Percentiles rank a stretch among this genome's conserved stretches.
Evolutionary conservation across 2,329 filamentous ascomycete genomes (phyloP).

Genomic region (Trichophyton simii): DNA sequence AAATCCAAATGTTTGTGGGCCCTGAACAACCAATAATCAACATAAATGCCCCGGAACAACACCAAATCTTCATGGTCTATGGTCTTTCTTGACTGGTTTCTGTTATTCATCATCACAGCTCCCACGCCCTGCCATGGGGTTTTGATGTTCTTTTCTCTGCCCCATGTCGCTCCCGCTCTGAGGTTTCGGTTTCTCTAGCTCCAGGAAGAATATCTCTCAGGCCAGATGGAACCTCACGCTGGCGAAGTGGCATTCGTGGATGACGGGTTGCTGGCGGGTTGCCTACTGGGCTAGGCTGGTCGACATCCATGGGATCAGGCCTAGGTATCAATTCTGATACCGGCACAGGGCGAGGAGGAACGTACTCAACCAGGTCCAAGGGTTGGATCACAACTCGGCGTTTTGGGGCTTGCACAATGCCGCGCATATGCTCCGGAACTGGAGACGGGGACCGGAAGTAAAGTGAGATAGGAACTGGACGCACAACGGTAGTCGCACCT

Average conservation of each 20-base stretch:
- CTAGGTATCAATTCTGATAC: background rate
- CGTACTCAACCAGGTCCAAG: background rate
- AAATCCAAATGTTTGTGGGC: too few relatives aligned
- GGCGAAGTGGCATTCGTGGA: background rate
- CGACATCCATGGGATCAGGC: background rate
- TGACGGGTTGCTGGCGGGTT: background rate
- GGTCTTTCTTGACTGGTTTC: too few relatives aligned
- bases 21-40: too few relatives aligned
- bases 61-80: too few relatives aligned
- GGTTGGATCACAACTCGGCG: background rate
- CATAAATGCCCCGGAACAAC: too few relatives aligned
- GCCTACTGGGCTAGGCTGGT: background rate
- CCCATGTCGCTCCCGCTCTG: background rate
- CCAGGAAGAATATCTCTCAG: background rate
- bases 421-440: background rate
- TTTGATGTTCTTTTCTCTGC: background rate
- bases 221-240: background rate
- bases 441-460: too few relatives aligned
- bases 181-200: background rate
- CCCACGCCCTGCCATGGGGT: constrained; percentile 7
- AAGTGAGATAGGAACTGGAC: background rate
- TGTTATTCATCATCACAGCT: constrained; percentile 1
- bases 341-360: background rate
- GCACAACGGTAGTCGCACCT: background rate
- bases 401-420: background rate